Evolutionary conservation across 2,329 filamentous ascomycete genomes (phyloP).

Genomic region (Alternaria infectoria): DNA sequence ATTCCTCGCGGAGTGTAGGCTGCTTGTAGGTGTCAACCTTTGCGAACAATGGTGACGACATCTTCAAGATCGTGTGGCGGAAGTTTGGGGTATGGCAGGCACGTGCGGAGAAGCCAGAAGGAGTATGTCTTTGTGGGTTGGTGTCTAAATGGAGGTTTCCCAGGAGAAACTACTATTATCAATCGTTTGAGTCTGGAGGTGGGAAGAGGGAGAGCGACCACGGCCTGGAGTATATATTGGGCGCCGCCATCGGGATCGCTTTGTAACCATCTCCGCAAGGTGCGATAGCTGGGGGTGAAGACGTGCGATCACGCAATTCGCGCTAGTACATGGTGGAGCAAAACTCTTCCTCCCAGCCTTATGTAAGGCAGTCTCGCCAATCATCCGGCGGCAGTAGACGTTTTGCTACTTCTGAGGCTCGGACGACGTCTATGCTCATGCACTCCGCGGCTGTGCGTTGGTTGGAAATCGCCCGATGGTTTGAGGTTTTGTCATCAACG

Average conservation of each 20-base stretch:
- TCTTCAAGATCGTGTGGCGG: constrained; percentile 16
- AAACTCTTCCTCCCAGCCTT: constrained; percentile 26
- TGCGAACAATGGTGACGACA: constrained; percentile 40
- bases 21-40: constrained; percentile 32
- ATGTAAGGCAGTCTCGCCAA: constrained; percentile 31
- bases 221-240: constrained; percentile 36
- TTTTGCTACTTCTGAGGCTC: constrained; percentile 6
- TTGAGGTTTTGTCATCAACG: constrained; percentile 25
- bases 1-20: constrained; percentile 63
- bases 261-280: constrained; percentile 40
- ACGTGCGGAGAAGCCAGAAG: constrained; percentile 28
- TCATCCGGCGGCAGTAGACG: constrained; percentile 19
- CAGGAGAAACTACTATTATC: constrained; percentile 30
- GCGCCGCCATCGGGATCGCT: constrained; percentile 36
- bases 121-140: constrained; percentile 12
- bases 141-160: constrained; percentile 16
- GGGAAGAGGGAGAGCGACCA: constrained; percentile 18
- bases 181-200: constrained; percentile 28
- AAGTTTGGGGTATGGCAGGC: constrained; percentile 8
- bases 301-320: constrained; percentile 45
- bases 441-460: constrained; percentile 16
- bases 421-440: constrained; percentile 15
- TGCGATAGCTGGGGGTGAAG: constrained; percentile 35
- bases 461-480: constrained; percentile 17
- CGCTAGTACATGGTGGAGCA: constrained; percentile 34